Base-by-base conservation (phyloP, 106 monocot genomes). In the Dendrobium officinale region DNA sequence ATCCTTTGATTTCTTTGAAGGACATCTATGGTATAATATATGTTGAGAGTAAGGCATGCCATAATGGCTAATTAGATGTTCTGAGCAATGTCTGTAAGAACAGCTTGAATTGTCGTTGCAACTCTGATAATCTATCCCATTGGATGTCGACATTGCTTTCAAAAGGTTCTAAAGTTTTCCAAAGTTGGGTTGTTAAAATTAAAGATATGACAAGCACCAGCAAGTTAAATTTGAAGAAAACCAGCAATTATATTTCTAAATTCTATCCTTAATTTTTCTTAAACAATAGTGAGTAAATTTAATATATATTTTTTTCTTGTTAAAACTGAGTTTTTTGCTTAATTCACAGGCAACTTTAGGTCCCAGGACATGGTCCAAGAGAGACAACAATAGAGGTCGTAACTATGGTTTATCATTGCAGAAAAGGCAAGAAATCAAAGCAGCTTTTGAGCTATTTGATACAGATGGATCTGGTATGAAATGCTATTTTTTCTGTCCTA, bases 371-470 rank as follows among this genome's bases (percentile, higher is more conserved):
- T 51, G 79, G 9, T 78, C 88, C 7, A 90, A 84, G 79, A 87
- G 58, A 82, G 89, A 93, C n/a, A 91, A 88, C 9, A 75, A 81
- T 16, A 86, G 64, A 86, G 80, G 85, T 41, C 89, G 86, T 75
- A 78, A 80, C 64, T 85, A 81, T 84, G 92, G 85, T 55, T 79
- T 93, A 75, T 80, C 77, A 68, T 73, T 85, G 15, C 86, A 94
- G 58, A 97, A 94, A 82, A 89, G 45, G 66, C 85, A 88, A 83
- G 96, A 97, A 84, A 97, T 97, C 66, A 92, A 85, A 79, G 96
- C 94, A 85, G 92, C 94, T 75, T 97, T 97, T 85, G 94, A 94
- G 6, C 85, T 97, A 29, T 97, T 94, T 85, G 96, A 94, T 84
- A 90, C 88, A 76, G 96, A 97, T 91, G 89, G 89, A 55, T 97